These are phyloP conservation scores for Pisolithus orientalis DNA, from an alignment of 768 basidiomycete species.

Conservation along the genomic window DNA sequence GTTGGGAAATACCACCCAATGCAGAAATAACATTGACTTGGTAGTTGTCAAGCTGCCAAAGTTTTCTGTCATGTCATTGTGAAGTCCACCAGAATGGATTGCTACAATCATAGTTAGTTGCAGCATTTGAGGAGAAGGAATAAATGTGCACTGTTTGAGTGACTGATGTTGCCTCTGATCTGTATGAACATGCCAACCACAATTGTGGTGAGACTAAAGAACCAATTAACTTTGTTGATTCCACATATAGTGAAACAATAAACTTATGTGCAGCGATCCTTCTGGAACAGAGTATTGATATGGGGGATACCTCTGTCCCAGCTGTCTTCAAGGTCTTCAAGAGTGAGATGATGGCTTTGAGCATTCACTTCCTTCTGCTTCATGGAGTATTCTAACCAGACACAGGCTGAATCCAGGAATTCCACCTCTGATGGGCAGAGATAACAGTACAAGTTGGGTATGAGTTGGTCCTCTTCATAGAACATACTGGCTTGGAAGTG, in stretches of 20 bases:
- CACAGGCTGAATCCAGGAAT: slow-evolving; percentile 93
- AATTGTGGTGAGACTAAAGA: slow-evolving; percentile 79
- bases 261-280: slow-evolving; percentile 85
- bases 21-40: slow-evolving; percentile 99
- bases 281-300: slow-evolving; percentile 99
- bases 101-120: slow-evolving; percentile 32
- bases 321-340: slow-evolving; percentile 96
- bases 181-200: slow-evolving; percentile 96
- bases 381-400: slow-evolving; percentile 99
- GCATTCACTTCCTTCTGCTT: slow-evolving; percentile 99
- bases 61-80: slow-evolving; percentile 91
- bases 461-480: slow-evolving; percentile 90
- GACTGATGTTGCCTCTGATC: slow-evolving; percentile 98
- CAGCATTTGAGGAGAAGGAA: neutral
- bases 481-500: slow-evolving; percentile 99
- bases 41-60: slow-evolving; percentile 98
- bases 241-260: neutral
- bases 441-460: slow-evolving; percentile 96
- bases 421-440: slow-evolving; percentile 97
- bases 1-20: slow-evolving; percentile 95
- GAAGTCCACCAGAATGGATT: slow-evolving; percentile 99
- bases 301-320: slow-evolving; percentile 99
- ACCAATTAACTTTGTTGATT: neutral
- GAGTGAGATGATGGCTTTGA: slow-evolving; percentile 90
- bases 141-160: slow-evolving; percentile 66